A percentile compares a stretch with the other conserved stretches of the same genome.
phyloP scores from a whole-genome alignment of 1,284 basidiomycete genomes.

The Naganishia albida region DNA sequence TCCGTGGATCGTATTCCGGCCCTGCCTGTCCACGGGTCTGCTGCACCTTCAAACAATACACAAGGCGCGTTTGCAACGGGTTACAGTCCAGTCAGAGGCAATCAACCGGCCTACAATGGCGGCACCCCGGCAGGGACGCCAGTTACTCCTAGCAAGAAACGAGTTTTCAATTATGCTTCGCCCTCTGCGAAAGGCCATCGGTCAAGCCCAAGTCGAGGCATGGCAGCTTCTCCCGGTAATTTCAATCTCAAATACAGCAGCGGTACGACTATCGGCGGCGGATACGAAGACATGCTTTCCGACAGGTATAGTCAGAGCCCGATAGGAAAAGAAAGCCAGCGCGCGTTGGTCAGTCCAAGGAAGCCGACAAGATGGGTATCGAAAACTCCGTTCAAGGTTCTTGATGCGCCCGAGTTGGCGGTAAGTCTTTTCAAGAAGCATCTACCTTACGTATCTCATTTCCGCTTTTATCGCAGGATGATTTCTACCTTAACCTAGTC shows the following conservation, averaged over 20 bases:
- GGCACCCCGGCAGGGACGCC: constrained; percentile 13
- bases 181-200: constrained; percentile 35
- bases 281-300: constrained; percentile 64
- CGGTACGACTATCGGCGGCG: constrained; percentile 36
- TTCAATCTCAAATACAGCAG: constrained; percentile 31
- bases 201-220: constrained; percentile 39
- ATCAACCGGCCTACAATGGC: neutral
- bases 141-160: constrained; percentile 28
- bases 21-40: constrained; percentile 17
- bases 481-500: constrained; percentile 97
- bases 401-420: constrained; percentile 93
- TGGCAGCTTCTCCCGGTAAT: constrained; percentile 32
- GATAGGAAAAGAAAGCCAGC: constrained; percentile 78
- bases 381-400: constrained; percentile 95
- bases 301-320: constrained; percentile 88
- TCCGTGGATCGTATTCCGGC: constrained; percentile 4
- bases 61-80: constrained; percentile 30
- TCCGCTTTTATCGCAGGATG: constrained; percentile 64
- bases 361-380: constrained; percentile 79
- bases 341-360: constrained; percentile 80
- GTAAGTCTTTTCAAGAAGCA: constrained; percentile 38
- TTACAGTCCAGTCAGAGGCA: constrained; percentile 18
- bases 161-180: constrained; percentile 40
- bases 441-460: constrained; percentile 10
- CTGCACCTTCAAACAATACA: constrained; percentile 15